Evolutionary conservation across 495 filamentous ascomycete species (phyloP).

Genomic region (Aspergillus coremiiformis): DNA sequence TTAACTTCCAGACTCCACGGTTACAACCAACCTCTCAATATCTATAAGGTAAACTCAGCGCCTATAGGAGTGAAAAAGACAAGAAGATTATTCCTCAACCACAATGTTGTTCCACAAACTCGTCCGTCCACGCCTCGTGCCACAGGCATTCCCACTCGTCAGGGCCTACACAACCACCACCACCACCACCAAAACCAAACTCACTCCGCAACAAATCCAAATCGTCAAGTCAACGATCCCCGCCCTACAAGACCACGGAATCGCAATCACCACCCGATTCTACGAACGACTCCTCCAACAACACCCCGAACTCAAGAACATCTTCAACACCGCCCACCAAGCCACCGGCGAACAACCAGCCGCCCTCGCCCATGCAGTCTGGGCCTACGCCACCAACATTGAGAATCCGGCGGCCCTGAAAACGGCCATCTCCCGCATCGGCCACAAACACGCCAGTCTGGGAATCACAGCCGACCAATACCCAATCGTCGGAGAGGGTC

Average conservation of each 20-base stretch:
- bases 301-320: conserved; percentile 48
- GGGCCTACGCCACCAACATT: conserved; percentile 57
- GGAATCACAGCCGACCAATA: conserved; percentile 55
- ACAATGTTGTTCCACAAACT: neutral
- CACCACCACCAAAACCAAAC: neutral
- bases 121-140: neutral
- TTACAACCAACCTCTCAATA: neutral
- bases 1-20: neutral
- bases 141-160: neutral
- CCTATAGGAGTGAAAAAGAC: too few relatives aligned
- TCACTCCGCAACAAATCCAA: conserved; percentile 17
- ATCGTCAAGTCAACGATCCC: conserved; percentile 28
- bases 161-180: neutral
- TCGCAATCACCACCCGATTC: conserved; percentile 51
- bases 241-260: conserved; percentile 53
- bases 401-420: conserved; percentile 51
- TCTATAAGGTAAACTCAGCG: too few relatives aligned
- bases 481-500: conserved; percentile 51
- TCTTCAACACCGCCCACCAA: conserved; percentile 59
- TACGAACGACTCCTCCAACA: conserved; percentile 51
- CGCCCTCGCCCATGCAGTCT: conserved; percentile 56
- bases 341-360: conserved; percentile 48
- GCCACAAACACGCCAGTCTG: conserved; percentile 60
- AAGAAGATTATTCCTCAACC: too few relatives aligned
- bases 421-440: conserved; percentile 56